A percentile compares a stretch with the other conserved stretches of the same genome.
Conservation (phyloP, 1,284 basidiomycete species). For the Pascua guehoae region DNA sequence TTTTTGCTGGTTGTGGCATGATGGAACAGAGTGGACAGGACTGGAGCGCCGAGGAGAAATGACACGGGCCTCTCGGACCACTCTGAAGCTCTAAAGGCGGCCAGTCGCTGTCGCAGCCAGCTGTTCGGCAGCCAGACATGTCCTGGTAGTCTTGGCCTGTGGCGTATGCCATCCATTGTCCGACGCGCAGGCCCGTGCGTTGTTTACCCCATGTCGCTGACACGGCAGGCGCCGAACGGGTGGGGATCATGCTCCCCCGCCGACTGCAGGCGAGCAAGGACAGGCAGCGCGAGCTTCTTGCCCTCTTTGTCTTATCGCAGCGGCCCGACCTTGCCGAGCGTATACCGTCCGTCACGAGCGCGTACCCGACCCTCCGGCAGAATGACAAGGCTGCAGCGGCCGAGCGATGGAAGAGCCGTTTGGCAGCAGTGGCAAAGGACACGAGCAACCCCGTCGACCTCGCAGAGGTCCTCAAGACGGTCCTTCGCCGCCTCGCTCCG, state of each 20-base stretch:
- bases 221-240: conserved; percentile 23
- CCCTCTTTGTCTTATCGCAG: conserved; percentile 24
- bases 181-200: neutral
- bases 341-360: conserved; percentile 27
- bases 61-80: too few species aligned
- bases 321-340: conserved; percentile 20
- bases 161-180: neutral
- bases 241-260: conserved; percentile 34
- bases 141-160: neutral
- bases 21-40: too few species aligned
- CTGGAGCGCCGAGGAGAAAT: too few species aligned
- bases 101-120: too few species aligned
- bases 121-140: neutral
- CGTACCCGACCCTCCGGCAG: conserved; percentile 3
- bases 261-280: conserved; percentile 16
- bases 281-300: conserved; percentile 27
- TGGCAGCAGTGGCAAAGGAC: conserved; percentile 16
- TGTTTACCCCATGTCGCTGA: conserved; percentile 3
- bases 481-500: conserved; percentile 24
- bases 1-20: neutral
- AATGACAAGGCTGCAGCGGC: neutral
- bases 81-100: too few species aligned
- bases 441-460: conserved; percentile 24
- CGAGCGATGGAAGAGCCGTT: conserved; percentile 18
- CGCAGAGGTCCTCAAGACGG: conserved; percentile 31